Percentiles rank a stretch among this genome's conserved stretches.
Conservation (phyloP, 352 stramenopile genomes). For the Blastocystis sp. region DNA sequence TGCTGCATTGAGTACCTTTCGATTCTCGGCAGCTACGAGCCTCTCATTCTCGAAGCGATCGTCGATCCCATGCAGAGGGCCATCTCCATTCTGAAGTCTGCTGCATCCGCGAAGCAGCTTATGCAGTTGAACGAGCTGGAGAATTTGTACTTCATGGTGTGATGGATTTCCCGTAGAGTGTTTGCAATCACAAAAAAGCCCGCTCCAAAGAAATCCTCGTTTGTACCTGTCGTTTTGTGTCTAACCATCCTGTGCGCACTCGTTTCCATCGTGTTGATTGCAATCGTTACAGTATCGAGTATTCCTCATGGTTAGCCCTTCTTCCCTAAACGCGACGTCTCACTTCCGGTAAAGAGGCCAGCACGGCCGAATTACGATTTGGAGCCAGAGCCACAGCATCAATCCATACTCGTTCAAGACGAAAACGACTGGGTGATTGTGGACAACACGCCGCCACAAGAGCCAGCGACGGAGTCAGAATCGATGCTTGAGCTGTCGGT, state of each 20-base stretch:
- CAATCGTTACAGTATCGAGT: neutral
- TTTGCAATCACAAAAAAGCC: too few relatives aligned
- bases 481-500: neutral
- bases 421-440: slow-evolving; percentile 35
- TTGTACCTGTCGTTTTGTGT: slow-evolving; percentile 23
- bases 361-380: slow-evolving; percentile 38
- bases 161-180: neutral
- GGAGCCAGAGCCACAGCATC: neutral
- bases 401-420: neutral
- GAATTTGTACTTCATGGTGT: neutral
- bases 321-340: neutral
- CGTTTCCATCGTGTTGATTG: neutral
- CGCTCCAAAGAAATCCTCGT: too few relatives aligned
- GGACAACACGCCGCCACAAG: neutral
- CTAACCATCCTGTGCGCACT: neutral
- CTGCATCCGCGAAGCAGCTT: neutral
- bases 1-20: slow-evolving; percentile 16
- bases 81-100: neutral
- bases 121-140: neutral
- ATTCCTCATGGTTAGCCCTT: too few relatives aligned
- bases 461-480: neutral
- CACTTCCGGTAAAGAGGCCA: neutral
- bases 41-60: neutral
- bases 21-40: slow-evolving; percentile 13
- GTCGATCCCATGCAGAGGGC: neutral